These are phyloP conservation scores for Blastocystis sp. DNA, from an alignment of 352 stramenopile species.

Conservation along the genomic window DNA sequence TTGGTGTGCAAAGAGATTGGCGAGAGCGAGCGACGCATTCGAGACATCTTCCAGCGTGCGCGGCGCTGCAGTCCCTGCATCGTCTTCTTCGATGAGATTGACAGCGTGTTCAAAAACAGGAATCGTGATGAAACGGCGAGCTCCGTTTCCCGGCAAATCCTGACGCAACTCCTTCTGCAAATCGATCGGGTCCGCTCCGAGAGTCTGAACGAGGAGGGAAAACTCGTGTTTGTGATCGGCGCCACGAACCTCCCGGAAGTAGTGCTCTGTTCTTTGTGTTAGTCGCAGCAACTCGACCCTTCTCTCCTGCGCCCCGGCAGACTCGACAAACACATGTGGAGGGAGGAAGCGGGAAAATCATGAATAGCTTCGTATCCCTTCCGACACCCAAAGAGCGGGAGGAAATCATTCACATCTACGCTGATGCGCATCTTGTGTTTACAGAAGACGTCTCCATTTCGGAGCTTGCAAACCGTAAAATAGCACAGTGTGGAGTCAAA, in stretches of 20 bases:
- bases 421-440: not conserved
- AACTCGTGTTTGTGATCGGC: slow-evolving; percentile 54
- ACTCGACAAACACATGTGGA: slow-evolving; percentile 33
- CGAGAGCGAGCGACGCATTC: slow-evolving; percentile 53
- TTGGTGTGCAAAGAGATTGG: slow-evolving; percentile 50
- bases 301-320: slow-evolving; percentile 23
- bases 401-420: slow-evolving; percentile 55
- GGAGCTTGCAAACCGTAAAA: not conserved
- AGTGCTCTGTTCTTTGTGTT: not conserved
- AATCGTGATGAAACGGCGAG: not conserved
- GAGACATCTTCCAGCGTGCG: slow-evolving; percentile 28
- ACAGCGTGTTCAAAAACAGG: slow-evolving; percentile 53
- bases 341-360: not conserved
- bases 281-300: slow-evolving; percentile 43
- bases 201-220: not conserved
- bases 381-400: not conserved
- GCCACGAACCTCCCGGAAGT: slow-evolving; percentile 53
- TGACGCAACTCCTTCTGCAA: slow-evolving; percentile 31
- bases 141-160: slow-evolving; percentile 16
- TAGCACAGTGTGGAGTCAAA: not conserved
- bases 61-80: slow-evolving; percentile 56
- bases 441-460: not conserved
- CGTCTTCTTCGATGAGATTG: slow-evolving; percentile 63
- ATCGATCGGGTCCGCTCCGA: not conserved
- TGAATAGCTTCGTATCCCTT: slow-evolving; percentile 12